Conservation (phyloP, 306 rosid genomes). For the Morella rubra region DNA sequence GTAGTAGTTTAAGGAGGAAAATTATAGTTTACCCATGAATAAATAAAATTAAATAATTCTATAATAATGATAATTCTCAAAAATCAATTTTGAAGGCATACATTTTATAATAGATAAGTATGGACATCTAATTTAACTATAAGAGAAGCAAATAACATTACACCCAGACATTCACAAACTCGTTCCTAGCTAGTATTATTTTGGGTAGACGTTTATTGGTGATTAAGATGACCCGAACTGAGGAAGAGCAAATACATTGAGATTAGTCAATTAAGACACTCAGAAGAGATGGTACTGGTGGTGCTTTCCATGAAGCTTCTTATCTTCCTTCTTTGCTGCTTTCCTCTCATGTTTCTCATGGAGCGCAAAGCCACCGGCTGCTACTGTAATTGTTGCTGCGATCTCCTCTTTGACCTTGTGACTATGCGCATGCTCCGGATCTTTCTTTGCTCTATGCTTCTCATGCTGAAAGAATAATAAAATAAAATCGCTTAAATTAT, state of each 20-base stretch:
- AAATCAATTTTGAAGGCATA: no score
- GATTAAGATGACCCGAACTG: not conserved
- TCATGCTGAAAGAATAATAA: constrained; percentile 40
- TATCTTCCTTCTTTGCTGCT: constrained; percentile 52
- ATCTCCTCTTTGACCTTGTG: constrained; percentile 83
- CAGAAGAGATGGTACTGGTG: constrained; percentile 34
- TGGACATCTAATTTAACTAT: no score
- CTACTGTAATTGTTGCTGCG: constrained; percentile 61
- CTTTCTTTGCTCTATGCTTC: constrained; percentile 58
- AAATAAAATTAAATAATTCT: no score
- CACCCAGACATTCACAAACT: not conserved
- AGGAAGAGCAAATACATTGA: no score
- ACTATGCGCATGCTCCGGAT: constrained; percentile 61
- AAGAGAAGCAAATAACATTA: no score
- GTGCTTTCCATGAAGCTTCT: constrained; percentile 65
- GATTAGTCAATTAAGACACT: not conserved
- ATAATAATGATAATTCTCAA: no score
- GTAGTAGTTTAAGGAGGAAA: no score
- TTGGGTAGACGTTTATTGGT: not conserved
- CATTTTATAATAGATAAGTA: no score
- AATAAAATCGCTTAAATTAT: no score
- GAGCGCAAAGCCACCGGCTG: constrained; percentile 66
- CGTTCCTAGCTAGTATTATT: not conserved
- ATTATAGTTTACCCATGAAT: no score
- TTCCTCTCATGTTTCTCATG: constrained; percentile 75